Base-by-base conservation (phyloP, 805 yeast genomes). In the Yarrowia sp. region DNA sequence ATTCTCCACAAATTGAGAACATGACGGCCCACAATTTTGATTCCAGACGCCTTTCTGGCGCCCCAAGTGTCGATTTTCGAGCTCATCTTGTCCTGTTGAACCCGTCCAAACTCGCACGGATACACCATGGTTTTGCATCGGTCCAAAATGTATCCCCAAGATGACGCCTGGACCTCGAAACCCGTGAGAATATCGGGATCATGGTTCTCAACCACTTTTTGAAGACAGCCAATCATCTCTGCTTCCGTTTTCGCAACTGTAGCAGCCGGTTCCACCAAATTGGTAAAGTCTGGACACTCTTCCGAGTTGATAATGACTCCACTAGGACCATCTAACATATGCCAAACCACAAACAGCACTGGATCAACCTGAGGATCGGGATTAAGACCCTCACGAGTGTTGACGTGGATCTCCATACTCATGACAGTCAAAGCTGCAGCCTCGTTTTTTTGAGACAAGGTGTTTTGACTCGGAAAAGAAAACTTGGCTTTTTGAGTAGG, bases 181-280 rank as follows among this genome's bases (percentile, higher is more conserved):
- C 98, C 98, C 0, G 90, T 81, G 6, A 95, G 71, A 32, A 95
- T 84, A 73, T 95, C 99, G 0, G 98, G 98, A 71, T 95, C 98
- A 61, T 85, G 79, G 1, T 78, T 69, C 19, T 85, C 81, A 0
- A 90, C 85, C 16, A 88, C 67, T 1, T 81, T 79, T 0, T 85
- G 75, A 9, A 93, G 76, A 6, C 80, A 80, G 9, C 80, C 76
- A 1, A 92, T 72, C 84, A 90, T 78, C 7, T 81, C 84, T 1
- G 74, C 66, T 70, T 93, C 98, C 1, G 35, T 12, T n/a, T 76
- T 71, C 2, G 40, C 51, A 3, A 38, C 12, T 4, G 26, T 41
- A 1, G n/a, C 30, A 3, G 28, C 76, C 3, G 74, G 75, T 0
- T 72, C 71, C 0, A 78, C 67, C 54, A 61, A 51, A 6, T 72